Evolutionary conservation across 1,284 basidiomycete genomes (phyloP).

Genomic region (Ganoderma sinense): DNA sequence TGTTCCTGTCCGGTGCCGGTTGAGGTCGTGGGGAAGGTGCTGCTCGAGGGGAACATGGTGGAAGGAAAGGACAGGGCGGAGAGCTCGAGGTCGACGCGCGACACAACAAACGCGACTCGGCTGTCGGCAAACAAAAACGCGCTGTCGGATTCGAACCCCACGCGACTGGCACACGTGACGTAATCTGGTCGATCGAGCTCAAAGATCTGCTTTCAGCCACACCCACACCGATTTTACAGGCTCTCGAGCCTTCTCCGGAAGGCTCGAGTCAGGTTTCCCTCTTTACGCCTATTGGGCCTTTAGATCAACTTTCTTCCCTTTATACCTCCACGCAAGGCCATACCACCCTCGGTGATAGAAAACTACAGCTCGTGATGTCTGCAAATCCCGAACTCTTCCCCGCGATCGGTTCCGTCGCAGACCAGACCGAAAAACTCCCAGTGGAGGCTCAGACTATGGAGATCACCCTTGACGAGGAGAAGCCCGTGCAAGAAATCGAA

Average conservation of each 20-base stretch:
- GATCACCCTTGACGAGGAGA: constrained; percentile 59
- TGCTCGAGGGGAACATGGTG: constrained; percentile 33
- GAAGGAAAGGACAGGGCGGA: constrained; percentile 6
- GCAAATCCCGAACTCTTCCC: constrained; percentile 50
- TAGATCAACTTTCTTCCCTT: background rate
- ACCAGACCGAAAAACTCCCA: constrained; percentile 44
- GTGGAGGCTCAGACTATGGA: constrained; percentile 38
- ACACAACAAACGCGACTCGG: constrained; percentile 1
- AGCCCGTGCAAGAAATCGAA: constrained; percentile 82
- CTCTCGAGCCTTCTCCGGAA: constrained; percentile 19
- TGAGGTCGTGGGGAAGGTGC: constrained; percentile 31
- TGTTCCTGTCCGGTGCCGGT: constrained; percentile 27
- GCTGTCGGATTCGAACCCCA: constrained; percentile 14
- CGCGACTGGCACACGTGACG: constrained; percentile 26
- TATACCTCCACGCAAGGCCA: background rate
- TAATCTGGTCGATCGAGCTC: constrained; percentile 23
- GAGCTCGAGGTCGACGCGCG: background rate
- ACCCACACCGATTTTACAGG: constrained; percentile 18
- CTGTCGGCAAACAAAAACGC: constrained; percentile 10
- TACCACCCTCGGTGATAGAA: background rate
- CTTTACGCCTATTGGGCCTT: background rate
- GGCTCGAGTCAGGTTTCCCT: constrained; percentile 3
- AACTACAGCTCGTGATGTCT: constrained; percentile 24
- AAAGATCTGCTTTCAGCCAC: constrained; percentile 28
- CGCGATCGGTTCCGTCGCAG: constrained; percentile 53